Evolutionary conservation across 805 yeast species (phyloP), one percentile per base, ranked within the genome.

Genomic region (Myxozyma sirexii): DNA sequence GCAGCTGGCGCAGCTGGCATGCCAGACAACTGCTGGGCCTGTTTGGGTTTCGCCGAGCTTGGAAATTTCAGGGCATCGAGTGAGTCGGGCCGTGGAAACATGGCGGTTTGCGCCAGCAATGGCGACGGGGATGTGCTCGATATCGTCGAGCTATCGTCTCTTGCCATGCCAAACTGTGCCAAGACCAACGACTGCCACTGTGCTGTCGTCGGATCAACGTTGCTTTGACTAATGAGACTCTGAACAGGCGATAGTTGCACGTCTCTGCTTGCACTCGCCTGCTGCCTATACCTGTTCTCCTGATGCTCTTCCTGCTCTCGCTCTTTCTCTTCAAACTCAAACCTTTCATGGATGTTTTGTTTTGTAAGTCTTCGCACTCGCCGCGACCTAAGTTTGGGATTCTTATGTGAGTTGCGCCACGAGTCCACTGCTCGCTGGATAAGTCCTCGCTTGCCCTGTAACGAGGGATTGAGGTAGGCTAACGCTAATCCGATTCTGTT

Each of bases 391-490:
- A 74, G 68, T 3, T 72, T 69, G 17, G 74, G 73, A 54, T 80
- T 80, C 7, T 71, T 67, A 62, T 80, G 72, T 4, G 82, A 75
- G 67, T 80, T 80, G 63, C 84, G 72, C 82, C 82, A 81, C 5
- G 78, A 72, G 60, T 80, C 84, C 15, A 80, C 84, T 0, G 84
- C 83, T 31, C 83, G 72, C 64, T 80, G 84, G 15, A 79, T 74
- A 15, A 81, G 68, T 0, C 84, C 84, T 27, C 82, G 72, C 31
- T 77, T 76, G 48, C 70, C 70, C 26, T 77, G 73, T n/a, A 81
- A 70, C 23, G 72, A 72, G 0, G 81, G 78, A 62, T 80, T 80
- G 38, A 73, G 68, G 67, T 69, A 73, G 4, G 79, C 75, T 31
- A 80, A 67, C n/a, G 74, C 72, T 83, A 83, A 80, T 3, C 83